phyloP scores from a whole-genome alignment of 202 grass and related monocot genomes.

The Carex arenaria region DNA sequence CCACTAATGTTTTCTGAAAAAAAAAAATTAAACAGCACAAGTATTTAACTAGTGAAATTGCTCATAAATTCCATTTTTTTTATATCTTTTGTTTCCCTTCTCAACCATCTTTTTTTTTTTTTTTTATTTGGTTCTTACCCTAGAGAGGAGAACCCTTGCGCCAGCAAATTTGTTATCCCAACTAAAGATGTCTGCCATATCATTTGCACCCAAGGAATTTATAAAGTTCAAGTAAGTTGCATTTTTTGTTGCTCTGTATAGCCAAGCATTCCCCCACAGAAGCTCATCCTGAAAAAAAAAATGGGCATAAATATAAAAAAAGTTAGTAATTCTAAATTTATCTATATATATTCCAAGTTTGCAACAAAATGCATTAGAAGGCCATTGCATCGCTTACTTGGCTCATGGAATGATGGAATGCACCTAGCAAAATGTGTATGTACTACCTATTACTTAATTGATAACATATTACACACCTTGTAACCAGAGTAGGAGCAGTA shows the following conservation, averaged over 20 bases:
- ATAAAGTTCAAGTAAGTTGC: slow-evolving; percentile 43
- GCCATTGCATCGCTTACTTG: background rate
- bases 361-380: background rate
- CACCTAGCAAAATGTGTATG: background rate
- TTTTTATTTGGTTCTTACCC: slow-evolving; percentile 34
- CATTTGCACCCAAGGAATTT: slow-evolving; percentile 39
- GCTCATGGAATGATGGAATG: background rate
- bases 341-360: background rate
- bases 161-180: slow-evolving; percentile 96
- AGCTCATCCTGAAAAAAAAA: slow-evolving; percentile 56
- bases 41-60: background rate
- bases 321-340: background rate
- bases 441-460: background rate
- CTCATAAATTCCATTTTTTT: background rate
- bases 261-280: slow-evolving; percentile 72
- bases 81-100: background rate
- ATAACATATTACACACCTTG: slow-evolving; percentile 23
- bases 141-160: slow-evolving; percentile 59
- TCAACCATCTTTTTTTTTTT: background rate
- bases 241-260: slow-evolving; percentile 68
- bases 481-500: slow-evolving; percentile 84
- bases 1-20: slow-evolving; percentile 48
- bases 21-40: background rate
- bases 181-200: slow-evolving; percentile 77
- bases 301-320: background rate